A percentile compares a stretch with the other conserved stretches of the same genome.
Conservation (phyloP, 768 basidiomycete genomes). For the Rhizopogon vulgaris region DNA sequence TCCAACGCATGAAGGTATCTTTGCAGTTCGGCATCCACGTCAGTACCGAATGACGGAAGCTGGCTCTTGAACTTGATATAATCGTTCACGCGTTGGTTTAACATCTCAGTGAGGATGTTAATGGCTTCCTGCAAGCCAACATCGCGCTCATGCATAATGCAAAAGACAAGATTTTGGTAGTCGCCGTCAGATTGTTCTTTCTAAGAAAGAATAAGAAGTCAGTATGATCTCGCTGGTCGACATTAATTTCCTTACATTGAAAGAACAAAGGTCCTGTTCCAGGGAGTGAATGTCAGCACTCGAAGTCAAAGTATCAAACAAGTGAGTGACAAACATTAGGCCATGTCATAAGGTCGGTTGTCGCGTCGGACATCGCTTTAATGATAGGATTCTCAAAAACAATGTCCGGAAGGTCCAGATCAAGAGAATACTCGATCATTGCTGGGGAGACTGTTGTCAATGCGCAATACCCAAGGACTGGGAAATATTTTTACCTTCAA, state of each 20-base stretch:
- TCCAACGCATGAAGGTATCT: conserved; percentile 30
- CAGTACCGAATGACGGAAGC: conserved; percentile 29
- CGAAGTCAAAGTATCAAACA: not conserved
- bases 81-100: conserved; percentile 27
- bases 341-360: conserved; percentile 35
- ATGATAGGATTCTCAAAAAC: conserved; percentile 30
- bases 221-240: conserved; percentile 1
- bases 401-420: conserved; percentile 30
- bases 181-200: conserved; percentile 35
- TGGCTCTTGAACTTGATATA: conserved; percentile 26
- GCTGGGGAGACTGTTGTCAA: conserved; percentile 16
- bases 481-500: conserved; percentile 25
- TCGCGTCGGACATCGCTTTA: conserved; percentile 33
- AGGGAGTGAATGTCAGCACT: conserved; percentile 9
- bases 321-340: conserved; percentile 26
- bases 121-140: conserved; percentile 29
- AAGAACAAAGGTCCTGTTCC: conserved; percentile 22
- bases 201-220: conserved; percentile 13
- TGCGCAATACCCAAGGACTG: not conserved
- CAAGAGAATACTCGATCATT: conserved; percentile 31
- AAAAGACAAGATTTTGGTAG: conserved; percentile 35
- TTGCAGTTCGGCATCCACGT: conserved; percentile 28
- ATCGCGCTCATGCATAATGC: conserved; percentile 30
- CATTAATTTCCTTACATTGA: conserved; percentile 21
- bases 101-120: conserved; percentile 32